Base-by-base conservation (phyloP, 2,329 filamentous ascomycete genomes). In the Sporothrix pseudoabietina region DNA sequence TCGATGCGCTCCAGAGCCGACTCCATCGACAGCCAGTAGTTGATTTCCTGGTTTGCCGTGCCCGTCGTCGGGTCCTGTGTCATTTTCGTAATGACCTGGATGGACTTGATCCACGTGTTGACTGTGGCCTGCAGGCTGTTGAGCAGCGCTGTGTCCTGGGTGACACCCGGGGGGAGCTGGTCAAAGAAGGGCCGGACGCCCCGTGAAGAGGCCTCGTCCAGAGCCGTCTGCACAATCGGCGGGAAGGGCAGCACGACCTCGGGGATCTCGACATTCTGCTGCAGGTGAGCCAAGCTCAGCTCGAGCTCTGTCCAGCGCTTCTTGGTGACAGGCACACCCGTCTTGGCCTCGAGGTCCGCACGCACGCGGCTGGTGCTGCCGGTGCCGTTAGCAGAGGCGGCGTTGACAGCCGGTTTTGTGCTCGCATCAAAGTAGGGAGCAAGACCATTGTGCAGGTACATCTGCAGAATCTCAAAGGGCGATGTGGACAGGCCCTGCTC, bases 21-120 rank as follows among this genome's bases (percentile, higher is more conserved):
- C 82, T 99, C 97, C 92, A 99, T 97, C 1, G 94, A 97, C 69
- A 99, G 82, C 96, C 96, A 99, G 80, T 99, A 99, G 82, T 98
- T 98, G 82, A 99, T 97, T 82, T 99, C 96, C 81, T 98, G 96
- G 73, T 93, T 95, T 44, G 96, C 96, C 30, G 94, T 97, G 44
- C 81, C 91, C 80, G 85, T 88, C 4, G 86, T 85, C 0, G 93
- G 90, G 78, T 99, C 96, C 79, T 94, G 90, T 55, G 94, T 93
- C 85, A 97, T 92, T 83, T 97, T 97, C 54, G 96, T 99, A 77
- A 98, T 97, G 66, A 92, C 91, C 81, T 98, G 95, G 76, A 99
- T 99, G 12, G 95, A 97, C 84, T 97, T 97, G 84, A 99, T 99
- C 96, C 96, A 99, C 76, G 91, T 91, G 81, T 98, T 99, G 75